Evolutionary conservation across 768 basidiomycete species (phyloP), one percentile per base, ranked within the genome.

Genomic region (Boletus vinaceobasis): DNA sequence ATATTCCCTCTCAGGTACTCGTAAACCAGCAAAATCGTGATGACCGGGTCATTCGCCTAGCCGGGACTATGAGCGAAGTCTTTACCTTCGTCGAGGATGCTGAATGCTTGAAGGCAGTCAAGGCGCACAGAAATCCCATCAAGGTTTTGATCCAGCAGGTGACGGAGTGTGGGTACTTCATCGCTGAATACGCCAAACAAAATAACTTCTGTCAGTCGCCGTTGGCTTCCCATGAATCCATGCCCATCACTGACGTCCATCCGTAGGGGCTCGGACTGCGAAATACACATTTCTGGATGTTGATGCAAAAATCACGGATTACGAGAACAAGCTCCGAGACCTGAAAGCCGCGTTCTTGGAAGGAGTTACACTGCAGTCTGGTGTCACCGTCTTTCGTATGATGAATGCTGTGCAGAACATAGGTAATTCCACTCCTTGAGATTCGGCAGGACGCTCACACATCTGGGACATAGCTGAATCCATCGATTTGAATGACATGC

Each of bases 131-230:
- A 27, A 35, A 50, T 17, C 29, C 42, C 3, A 42, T 62, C 32
- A 59, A 17, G 38, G 35, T 46, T 44, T 26, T 64, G n/a, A 47
- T 64, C 27, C 64, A 52, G 11, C 63, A 64, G 15, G 54, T 64
- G 38, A 62, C 63, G 26, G 63, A 64, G 44, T 64, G 62, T 36
- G 63, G 63, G 7, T 65, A 65, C 31, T 64, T 64, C 50, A 62
- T 64, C 17, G n/a, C 57, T 2, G 63, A 64, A 42, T 65, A 65
- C 8, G 47, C 57, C 31, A 65, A 56, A 19, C 53, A 58, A 33
- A 46, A 40, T 8, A 56, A 11, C 15, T 65, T 64, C 19, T 65
- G 63, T 64, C 1, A 26, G 63, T 59, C 10, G 1, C 42, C 19
- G 3, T 37, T 17, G 7, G 3, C 31, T 33, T 50, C 38, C n/a